phyloP scores from a whole-genome alignment of 2,329 filamentous ascomycete genomes.

The Penicillium brasilianum region DNA sequence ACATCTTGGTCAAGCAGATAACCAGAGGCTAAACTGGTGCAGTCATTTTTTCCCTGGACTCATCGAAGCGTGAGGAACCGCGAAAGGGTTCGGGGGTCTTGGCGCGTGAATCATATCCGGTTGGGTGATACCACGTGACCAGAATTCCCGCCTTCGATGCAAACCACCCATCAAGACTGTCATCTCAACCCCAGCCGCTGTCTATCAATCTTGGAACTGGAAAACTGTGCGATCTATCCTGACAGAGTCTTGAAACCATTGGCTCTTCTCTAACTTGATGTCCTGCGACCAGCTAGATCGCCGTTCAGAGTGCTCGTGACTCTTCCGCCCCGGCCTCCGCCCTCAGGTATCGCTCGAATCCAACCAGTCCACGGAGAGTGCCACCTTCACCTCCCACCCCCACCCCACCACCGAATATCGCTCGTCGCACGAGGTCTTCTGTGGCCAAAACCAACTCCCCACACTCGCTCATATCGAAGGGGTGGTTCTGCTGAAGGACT shows the following conservation, averaged over 20 bases:
- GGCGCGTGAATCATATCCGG: conserved; percentile 40
- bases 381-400: conserved; percentile 3
- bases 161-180: conserved; percentile 42
- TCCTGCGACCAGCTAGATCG: conserved; percentile 15
- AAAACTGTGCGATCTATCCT: conserved; percentile 25
- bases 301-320: conserved; percentile 32
- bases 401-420: conserved; percentile 13
- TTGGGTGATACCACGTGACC: conserved; percentile 38
- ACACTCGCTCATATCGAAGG: conserved; percentile 28
- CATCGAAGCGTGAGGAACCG: neutral
- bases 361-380: conserved; percentile 17
- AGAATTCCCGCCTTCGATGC: conserved; percentile 48
- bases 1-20: neutral
- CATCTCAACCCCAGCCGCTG: conserved; percentile 33
- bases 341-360: conserved; percentile 32
- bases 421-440: conserved; percentile 17
- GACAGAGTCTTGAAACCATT: conserved; percentile 23
- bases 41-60: neutral
- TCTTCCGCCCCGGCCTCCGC: conserved; percentile 34
- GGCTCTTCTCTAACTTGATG: conserved; percentile 17
- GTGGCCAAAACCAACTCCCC: conserved; percentile 22
- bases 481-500: conserved; percentile 45
- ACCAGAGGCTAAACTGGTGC: neutral
- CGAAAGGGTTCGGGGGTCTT: conserved; percentile 24
- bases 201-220: conserved; percentile 21